Base-by-base conservation (phyloP, 2,329 filamentous ascomycete species). In the Metarhizium anisopliae region DNA sequence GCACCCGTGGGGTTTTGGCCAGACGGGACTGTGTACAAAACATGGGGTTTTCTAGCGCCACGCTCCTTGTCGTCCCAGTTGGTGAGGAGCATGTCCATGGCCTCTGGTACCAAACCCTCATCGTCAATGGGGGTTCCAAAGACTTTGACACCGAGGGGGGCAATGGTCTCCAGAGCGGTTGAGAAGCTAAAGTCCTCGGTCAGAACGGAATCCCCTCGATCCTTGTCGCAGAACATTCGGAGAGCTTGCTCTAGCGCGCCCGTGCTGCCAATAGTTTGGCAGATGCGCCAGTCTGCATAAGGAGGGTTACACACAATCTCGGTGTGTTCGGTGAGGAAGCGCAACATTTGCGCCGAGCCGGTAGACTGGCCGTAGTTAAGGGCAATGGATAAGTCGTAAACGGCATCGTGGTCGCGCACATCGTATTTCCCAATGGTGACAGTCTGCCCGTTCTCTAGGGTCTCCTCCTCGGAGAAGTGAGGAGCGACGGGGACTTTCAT, bases 151-250 rank as follows among this genome's bases (percentile, higher is more conserved):
- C 80, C 80, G 3, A 84, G 66, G 1, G 81, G 81, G 5, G 66
- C 65, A 3, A 81, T 77, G 2, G 81, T 84, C 70, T 84, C 81
- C 2, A 84, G 72, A 10, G 81, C 81, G 0, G 89, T 89, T 6
- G 87, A 85, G 73, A 96, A 99, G 43, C 90, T 93, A 71, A 93
- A 97, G 66, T 93, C 87, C 71, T 97, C 94, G 8, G 89, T 92
- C 25, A 97, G 72, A 51, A 97, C 76, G 57, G 84, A 83, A 67
- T 97, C 91, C 1, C 85, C 83, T 7, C 87, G 81, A 56, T 83
- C 78, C 53, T 74, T 74, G 60, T 83, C 80, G 62, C 85, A 86
- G 60, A 99, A 84, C 80, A 96, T 87, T 54, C 94, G 84, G 49
- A 95, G 75, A 2, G 87, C 79, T 71, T 93, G 87, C 66, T 97